Conservation (phyloP, 1,139 yeast species). For the Yamadazyma taylorii region DNA sequence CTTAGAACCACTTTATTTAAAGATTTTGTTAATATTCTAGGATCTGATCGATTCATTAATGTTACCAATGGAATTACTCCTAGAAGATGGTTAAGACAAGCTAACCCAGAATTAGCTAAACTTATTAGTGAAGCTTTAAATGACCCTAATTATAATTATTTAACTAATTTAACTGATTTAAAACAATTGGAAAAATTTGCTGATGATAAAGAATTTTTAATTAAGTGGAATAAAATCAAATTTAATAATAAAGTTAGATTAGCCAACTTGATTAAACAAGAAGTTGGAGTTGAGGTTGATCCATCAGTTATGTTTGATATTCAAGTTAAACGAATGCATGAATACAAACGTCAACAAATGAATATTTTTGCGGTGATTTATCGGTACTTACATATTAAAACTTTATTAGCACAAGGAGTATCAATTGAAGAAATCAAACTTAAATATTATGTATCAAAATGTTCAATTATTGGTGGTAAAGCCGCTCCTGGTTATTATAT, state of each 20-base stretch:
- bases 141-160: conserved; percentile 59
- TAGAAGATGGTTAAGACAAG: conserved; percentile 94
- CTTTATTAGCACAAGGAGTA: conserved; percentile 50
- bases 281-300: conserved; percentile 69
- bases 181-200: conserved; percentile 67
- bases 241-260: conserved; percentile 66
- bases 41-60: conserved; percentile 80
- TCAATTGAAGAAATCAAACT: conserved; percentile 57
- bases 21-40: conserved; percentile 83
- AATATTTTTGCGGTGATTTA: conserved; percentile 86
- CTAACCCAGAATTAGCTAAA: conserved; percentile 76
- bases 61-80: conserved; percentile 97
- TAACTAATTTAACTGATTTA: conserved; percentile 67
- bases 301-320: conserved; percentile 81
- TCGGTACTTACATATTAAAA: conserved; percentile 76
- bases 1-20: conserved; percentile 86
- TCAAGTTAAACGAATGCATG: conserved; percentile 94
- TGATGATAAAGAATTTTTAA: conserved; percentile 67
- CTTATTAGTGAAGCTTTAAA: conserved; percentile 74
- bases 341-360: conserved; percentile 92
- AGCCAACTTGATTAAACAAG: conserved; percentile 66
- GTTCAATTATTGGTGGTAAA: conserved; percentile 87
- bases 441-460: conserved; percentile 69
- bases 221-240: conserved; percentile 73
- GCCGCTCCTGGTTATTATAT: conserved; percentile 97